A percentile compares a stretch with the other conserved stretches of the same genome.
phyloP scores from a whole-genome alignment of 2,329 filamentous ascomycete species.

The Colletotrichum gloeosporioides region DNA sequence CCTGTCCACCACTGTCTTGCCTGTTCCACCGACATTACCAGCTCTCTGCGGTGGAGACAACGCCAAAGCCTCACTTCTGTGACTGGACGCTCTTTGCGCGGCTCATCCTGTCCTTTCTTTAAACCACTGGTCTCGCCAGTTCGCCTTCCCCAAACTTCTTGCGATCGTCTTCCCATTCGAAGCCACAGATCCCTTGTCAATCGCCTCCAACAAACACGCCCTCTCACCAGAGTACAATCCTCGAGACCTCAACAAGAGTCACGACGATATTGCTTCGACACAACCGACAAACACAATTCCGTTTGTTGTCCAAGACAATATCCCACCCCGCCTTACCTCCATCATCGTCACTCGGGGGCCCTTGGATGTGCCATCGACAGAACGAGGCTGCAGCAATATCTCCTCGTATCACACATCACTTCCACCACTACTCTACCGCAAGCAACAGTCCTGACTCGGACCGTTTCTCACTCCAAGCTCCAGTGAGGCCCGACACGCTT shows the following conservation, averaged over 20 bases:
- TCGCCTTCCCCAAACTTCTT: not conserved
- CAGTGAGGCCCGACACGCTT: not conserved
- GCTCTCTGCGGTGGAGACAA: constrained; percentile 17
- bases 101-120: constrained; percentile 23
- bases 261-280: constrained; percentile 6
- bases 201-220: constrained; percentile 9
- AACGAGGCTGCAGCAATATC: constrained; percentile 18
- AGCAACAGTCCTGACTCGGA: constrained; percentile 1
- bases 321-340: constrained; percentile 6
- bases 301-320: not conserved
- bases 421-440: not conserved
- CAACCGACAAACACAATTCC: not conserved
- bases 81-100: constrained; percentile 22
- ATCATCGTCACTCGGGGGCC: not conserved
- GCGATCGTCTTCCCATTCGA: constrained; percentile 19
- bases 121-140: constrained; percentile 21
- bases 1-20: constrained; percentile 14
- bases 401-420: not conserved
- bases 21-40: constrained; percentile 25
- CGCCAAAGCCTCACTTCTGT: constrained; percentile 25
- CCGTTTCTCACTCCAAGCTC: not conserved
- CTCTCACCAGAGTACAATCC: not conserved
- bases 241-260: constrained; percentile 1
- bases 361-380: constrained; percentile 9
- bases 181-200: constrained; percentile 21